Base-by-base conservation (phyloP, 352 stramenopile genomes). In the Pythium chondricola region DNA sequence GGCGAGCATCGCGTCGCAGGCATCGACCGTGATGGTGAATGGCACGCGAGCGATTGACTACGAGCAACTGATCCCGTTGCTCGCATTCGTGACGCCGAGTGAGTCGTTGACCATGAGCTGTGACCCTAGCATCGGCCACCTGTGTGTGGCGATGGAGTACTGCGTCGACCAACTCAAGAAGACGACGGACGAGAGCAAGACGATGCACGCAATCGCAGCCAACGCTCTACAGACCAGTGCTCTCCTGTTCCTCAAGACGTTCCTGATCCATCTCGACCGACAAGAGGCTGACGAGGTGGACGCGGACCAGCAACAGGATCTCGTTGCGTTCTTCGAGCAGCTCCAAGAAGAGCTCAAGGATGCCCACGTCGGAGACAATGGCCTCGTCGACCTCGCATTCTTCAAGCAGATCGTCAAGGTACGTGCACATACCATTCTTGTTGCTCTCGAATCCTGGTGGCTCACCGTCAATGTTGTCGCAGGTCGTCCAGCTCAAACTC, bases 211-310 rank as follows among this genome's bases (percentile, higher is more conserved):
- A 6, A 26, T 46, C 13, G 43, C 40, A 18, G 57, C 41, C n/a
- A 85, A 73, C 37, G 61, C 61, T 0, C 60, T 85, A n/a, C 56
- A 88, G 17, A 54, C 61, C 6, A 76, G 71, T 30, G 69, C 54
- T 5, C 33, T 88, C 50, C 69, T 88, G 6, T 83, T 88, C 36
- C 41, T 88, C 27, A 79, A 88, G 56, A 88, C 73, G 6, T 81
- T 69, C 58, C 35, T 81, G 38, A 53, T 88, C 6, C 69, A 82
- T 54, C 43, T 50, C 10, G 69, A 84, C 43, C 69, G 74, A 43
- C 75, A 78, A 31, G 61, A 71, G 29, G 63, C 67, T 30, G 56
- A 61, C 14, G 69, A 84, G 16, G 52, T 51, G 22, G 43, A 66
- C n/a, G 22, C 50, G 41, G 53, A 61, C 4, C 31, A 48, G 5